Base-by-base conservation (phyloP, 208 protist genomes). In the Herpetomonas samuelpessoai region DNA sequence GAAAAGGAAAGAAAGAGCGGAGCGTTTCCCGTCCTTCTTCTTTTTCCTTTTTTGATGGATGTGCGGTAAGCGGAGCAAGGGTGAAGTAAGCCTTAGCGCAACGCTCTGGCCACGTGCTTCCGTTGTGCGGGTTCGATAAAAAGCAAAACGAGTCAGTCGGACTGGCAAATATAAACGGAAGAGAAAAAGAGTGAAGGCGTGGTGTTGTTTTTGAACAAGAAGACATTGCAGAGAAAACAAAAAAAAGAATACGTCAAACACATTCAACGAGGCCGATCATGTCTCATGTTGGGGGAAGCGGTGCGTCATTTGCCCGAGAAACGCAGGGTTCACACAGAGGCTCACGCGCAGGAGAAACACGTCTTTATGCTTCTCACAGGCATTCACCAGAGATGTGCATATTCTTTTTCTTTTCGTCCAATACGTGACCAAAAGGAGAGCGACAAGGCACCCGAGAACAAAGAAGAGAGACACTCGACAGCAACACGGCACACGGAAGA, bases 361-460 rank as follows among this genome's bases (percentile, higher is more conserved):
- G 4, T 56, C 35, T 56, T 14, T 27, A 21, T 30, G 27, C 30
- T 65, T 25, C 22, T 49, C 14, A 30, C 31, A 46, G 54, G 39
- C 4, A 26, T 30, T 29, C 38, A 53, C 26, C 24, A 10, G 1
- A 57, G 12, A 38, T 19, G n/a, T 64, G 1, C 18, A 56, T 9
- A 19, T 35, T 3, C 28, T 62, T 53, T 50, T 38, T 57, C 14
- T 68, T 45, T 64, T 31, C 57, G 16, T 46, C 24, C 10, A 49
- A 60, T 60, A 27, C 19, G 31, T 24, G 26, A 60, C 16, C 35
- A 26, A 14, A 28, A 59, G n/a, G 39, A 50, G 1, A 45, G 22
- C 31, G 9, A 38, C 44, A 45, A 63, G 2, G 54, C n/a, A n/a
- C n/a, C n/a, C n/a, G n/a, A n/a, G n/a, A 45, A 55, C 3, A 50